Percentiles rank a stretch among this genome's conserved stretches.
Evolutionary conservation across 306 rosid genomes (phyloP).

Genomic region (Casuarina equisetifolia): DNA sequence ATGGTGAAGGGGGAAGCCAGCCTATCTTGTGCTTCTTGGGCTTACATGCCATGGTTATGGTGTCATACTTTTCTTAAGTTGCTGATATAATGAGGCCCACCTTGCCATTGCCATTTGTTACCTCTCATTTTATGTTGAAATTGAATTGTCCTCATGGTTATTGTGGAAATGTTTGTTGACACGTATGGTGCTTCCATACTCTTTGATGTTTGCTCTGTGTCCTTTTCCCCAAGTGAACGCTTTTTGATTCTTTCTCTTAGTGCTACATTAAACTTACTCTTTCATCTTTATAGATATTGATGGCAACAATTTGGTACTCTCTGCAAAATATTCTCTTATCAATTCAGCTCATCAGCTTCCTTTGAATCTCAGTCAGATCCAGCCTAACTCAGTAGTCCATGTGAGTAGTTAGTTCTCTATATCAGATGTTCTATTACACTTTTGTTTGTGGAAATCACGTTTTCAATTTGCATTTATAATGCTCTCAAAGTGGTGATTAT

Average conservation of each 20-base stretch:
- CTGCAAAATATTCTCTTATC: slow-evolving; percentile 80
- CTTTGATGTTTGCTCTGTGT: neutral
- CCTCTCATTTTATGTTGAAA: neutral
- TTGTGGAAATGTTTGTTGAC: neutral
- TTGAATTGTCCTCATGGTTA: neutral
- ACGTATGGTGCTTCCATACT: neutral
- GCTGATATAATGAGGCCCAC: neutral
- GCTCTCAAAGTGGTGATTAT: slow-evolving; percentile 18
- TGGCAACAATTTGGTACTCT: slow-evolving; percentile 65
- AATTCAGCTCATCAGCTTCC: slow-evolving; percentile 71
- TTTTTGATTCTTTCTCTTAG: neutral
- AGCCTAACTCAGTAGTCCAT: slow-evolving; percentile 67
- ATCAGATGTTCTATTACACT: neutral
- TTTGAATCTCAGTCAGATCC: slow-evolving; percentile 63
- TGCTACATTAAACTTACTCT: slow-evolving; percentile 7
- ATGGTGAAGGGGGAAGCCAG: neutral
- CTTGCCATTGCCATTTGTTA: neutral
- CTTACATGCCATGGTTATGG: neutral
- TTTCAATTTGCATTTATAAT: slow-evolving; percentile 1
- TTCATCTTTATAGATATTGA: slow-evolving; percentile 52
- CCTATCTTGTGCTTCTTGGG: slow-evolving; percentile 4
- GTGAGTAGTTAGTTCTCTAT: slow-evolving; percentile 45
- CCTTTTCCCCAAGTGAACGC: neutral
- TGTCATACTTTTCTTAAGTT: neutral
- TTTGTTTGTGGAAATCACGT: neutral